Percentiles rank a stretch among this genome's conserved stretches.
These are phyloP conservation scores for Hansenula sp. DNA, from an alignment of 1,139 yeast species.

Conservation along the genomic window DNA sequence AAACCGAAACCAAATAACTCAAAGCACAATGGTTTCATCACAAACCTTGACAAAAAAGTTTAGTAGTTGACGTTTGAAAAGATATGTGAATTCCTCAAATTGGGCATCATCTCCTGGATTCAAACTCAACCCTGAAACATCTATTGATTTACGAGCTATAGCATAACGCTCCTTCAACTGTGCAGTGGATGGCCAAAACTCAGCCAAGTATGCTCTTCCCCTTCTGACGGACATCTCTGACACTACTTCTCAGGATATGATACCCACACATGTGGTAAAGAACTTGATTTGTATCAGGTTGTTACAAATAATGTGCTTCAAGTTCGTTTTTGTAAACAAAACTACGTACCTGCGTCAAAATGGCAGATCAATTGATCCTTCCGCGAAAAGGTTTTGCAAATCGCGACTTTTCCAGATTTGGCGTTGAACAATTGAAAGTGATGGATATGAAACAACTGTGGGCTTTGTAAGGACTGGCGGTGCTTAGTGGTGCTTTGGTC, in stretches of 20 bases:
- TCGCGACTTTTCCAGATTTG: neutral
- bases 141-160: neutral
- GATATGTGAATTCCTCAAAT: neutral
- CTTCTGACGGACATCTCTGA: neutral
- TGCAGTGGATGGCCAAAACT: conserved; percentile 2
- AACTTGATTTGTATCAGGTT: neutral
- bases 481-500: too few species aligned
- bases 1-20: neutral
- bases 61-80: neutral
- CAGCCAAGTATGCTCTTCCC: neutral
- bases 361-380: too few species aligned
- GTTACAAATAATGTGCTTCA: neutral
- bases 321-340: neutral
- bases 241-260: neutral
- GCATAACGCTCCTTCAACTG: conserved; percentile 1
- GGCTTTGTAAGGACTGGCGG: too few species aligned
- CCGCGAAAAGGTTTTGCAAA: neutral
- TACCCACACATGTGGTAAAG: neutral
- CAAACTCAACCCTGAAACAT: neutral
- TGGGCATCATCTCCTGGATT: neutral
- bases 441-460: neutral
- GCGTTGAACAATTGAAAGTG: neutral
- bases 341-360: too few species aligned
- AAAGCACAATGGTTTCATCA: neutral
- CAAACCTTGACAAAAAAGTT: neutral